A percentile compares a stretch with the other conserved stretches of the same genome.
phyloP scores from a whole-genome alignment of 345 rosid genomes.

The Aurinia saxatilis region DNA sequence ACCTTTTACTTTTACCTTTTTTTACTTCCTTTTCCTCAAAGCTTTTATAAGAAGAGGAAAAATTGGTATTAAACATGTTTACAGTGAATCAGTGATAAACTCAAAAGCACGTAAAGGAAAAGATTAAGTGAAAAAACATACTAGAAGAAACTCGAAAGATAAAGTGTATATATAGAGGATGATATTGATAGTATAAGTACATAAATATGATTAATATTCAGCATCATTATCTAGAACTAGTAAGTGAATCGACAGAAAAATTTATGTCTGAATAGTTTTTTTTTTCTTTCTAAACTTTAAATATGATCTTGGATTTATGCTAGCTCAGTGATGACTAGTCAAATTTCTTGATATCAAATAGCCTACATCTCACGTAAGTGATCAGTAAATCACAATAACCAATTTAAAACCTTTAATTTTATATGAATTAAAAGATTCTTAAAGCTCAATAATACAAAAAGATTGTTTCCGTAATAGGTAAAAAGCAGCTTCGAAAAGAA shows the following conservation, averaged over 20 bases:
- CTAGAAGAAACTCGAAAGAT: too few relatives aligned
- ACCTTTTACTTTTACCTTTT: not conserved
- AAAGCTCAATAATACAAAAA: constrained; percentile 1
- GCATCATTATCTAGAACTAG: too few relatives aligned
- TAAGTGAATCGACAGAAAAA: too few relatives aligned
- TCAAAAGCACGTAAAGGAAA: too few relatives aligned
- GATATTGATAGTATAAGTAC: too few relatives aligned
- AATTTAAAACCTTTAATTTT: not conserved
- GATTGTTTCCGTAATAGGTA: not conserved
- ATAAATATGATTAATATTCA: too few relatives aligned
- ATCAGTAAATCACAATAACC: not conserved
- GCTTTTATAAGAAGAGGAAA: not conserved
- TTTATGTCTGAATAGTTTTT: too few relatives aligned
- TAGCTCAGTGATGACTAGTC: not conserved
- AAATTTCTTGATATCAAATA: not conserved
- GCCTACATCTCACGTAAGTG: not conserved
- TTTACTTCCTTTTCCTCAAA: not conserved
- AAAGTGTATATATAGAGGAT: too few relatives aligned
- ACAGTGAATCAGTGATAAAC: too few relatives aligned
- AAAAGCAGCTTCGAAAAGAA: not conserved
- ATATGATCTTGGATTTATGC: not conserved
- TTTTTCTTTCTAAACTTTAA: not conserved
- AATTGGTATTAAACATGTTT: too few relatives aligned
- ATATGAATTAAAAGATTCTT: not conserved
- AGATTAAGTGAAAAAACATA: too few relatives aligned